These are phyloP conservation scores for Leccinum fallax DNA, from an alignment of 1,284 basidiomycete species.

Conservation along the genomic window DNA sequence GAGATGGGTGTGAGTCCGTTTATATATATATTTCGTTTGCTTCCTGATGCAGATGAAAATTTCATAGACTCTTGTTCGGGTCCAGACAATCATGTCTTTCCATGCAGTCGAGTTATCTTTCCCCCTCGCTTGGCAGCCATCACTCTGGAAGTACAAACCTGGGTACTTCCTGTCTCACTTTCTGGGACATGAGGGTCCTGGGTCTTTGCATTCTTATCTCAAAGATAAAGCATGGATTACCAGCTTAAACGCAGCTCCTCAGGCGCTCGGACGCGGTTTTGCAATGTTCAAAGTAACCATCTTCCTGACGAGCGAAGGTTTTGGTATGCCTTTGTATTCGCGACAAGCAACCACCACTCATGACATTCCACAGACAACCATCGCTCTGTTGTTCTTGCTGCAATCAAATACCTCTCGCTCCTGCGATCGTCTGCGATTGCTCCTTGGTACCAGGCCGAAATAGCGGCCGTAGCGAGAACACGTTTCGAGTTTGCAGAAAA, in stretches of 20 bases:
- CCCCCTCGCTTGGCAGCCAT: slow-evolving; percentile 83
- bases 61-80: slow-evolving; percentile 76
- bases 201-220: slow-evolving; percentile 90
- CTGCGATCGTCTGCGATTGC: slow-evolving; percentile 74
- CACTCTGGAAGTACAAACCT: slow-evolving; percentile 84
- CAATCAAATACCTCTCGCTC: slow-evolving; percentile 90
- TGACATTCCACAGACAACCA: slow-evolving; percentile 59
- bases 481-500: slow-evolving; percentile 93
- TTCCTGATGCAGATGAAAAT: background rate
- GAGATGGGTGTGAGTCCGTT: slow-evolving; percentile 69
- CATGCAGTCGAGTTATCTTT: slow-evolving; percentile 89
- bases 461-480: slow-evolving; percentile 72
- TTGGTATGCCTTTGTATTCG: slow-evolving; percentile 56
- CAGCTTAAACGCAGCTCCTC: slow-evolving; percentile 73
- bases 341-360: slow-evolving; percentile 11
- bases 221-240: slow-evolving; percentile 94
- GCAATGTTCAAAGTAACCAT: slow-evolving; percentile 88
- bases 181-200: slow-evolving; percentile 95
- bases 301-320: slow-evolving; percentile 85
- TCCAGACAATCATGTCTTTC: slow-evolving; percentile 91
- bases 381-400: slow-evolving; percentile 68
- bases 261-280: slow-evolving; percentile 80
- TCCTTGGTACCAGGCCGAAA: slow-evolving; percentile 79
- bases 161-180: slow-evolving; percentile 83
- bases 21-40: background rate